Conservation (phyloP, 805 yeast genomes). For the Crinitomyces ghanaensis region DNA sequence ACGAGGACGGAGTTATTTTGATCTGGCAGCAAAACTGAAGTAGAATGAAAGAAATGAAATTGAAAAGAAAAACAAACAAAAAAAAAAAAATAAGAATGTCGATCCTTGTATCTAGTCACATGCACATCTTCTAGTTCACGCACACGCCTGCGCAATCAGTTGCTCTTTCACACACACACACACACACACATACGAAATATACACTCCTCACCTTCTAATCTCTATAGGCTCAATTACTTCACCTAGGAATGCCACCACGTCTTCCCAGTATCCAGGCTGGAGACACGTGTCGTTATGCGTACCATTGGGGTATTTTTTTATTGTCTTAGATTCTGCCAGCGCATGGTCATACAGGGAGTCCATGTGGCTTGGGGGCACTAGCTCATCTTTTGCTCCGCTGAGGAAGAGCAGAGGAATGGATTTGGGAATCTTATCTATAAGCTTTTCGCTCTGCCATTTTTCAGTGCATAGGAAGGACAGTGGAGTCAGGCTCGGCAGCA, state of each 20-base stretch:
- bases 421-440: conserved; percentile 40
- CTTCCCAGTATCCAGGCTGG: conserved; percentile 70
- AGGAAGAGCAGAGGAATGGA: conserved; percentile 58
- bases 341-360: conserved; percentile 42
- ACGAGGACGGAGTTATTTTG: too few relatives aligned
- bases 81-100: too few relatives aligned
- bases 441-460: conserved; percentile 66
- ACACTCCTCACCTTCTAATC: too few relatives aligned
- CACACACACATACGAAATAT: too few relatives aligned
- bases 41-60: too few relatives aligned
- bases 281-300: conserved; percentile 76
- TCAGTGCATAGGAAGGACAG: conserved; percentile 59
- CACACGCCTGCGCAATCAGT: too few relatives aligned
- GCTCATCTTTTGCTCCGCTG: conserved; percentile 70
- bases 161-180: too few relatives aligned
- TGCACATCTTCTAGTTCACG: too few relatives aligned
- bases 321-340: conserved; percentile 39
- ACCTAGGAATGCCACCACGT: conserved; percentile 38
- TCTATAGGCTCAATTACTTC: conserved; percentile 10
- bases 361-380: conserved; percentile 87
- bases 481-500: conserved; percentile 55
- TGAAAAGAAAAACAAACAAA: too few relatives aligned
- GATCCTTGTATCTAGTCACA: too few relatives aligned
- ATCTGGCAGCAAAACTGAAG: too few relatives aligned
- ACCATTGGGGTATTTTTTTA: conserved; percentile 45